Conservation (phyloP, 768 basidiomycete species). For the Chalciporus chontae region DNA sequence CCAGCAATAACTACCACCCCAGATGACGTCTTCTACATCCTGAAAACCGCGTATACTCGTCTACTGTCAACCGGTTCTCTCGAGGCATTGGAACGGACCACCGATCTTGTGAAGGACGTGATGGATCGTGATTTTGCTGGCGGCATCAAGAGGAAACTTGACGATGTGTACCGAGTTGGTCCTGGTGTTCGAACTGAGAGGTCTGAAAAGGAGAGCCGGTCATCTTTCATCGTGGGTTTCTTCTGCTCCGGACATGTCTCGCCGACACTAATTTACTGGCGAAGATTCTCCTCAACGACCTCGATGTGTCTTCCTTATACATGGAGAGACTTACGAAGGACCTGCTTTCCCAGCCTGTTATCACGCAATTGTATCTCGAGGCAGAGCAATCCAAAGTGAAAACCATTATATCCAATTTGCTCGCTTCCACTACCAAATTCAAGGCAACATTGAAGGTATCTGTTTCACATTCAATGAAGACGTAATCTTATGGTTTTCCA, state of each 20-base stretch:
- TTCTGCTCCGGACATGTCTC: not conserved
- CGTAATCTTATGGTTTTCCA: constrained; percentile 27
- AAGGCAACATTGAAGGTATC: constrained; percentile 69
- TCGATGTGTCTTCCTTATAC: constrained; percentile 90
- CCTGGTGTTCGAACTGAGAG: constrained; percentile 62
- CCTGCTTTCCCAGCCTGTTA: constrained; percentile 46
- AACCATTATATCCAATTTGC: constrained; percentile 46
- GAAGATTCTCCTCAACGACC: constrained; percentile 87
- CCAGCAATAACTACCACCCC: constrained; percentile 73
- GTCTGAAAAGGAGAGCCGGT: constrained; percentile 74
- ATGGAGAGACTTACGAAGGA: constrained; percentile 79
- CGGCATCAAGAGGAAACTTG: constrained; percentile 80
- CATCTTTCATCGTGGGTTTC: constrained; percentile 74
- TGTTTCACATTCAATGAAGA: not conserved
- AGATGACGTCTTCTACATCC: constrained; percentile 94
- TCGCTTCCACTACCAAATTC: constrained; percentile 59
- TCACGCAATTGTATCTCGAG: constrained; percentile 67
- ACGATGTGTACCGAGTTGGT: constrained; percentile 74
- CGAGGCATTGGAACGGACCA: constrained; percentile 51
- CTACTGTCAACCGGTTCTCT: constrained; percentile 75
- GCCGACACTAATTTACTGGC: not conserved
- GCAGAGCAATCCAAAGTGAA: constrained; percentile 51
- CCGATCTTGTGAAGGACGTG: constrained; percentile 62
- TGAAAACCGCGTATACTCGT: constrained; percentile 79
- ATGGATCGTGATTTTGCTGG: constrained; percentile 82